These are phyloP conservation scores for Pleurotus platypus DNA, from an alignment of 768 basidiomycete species.

Conservation along the genomic window DNA sequence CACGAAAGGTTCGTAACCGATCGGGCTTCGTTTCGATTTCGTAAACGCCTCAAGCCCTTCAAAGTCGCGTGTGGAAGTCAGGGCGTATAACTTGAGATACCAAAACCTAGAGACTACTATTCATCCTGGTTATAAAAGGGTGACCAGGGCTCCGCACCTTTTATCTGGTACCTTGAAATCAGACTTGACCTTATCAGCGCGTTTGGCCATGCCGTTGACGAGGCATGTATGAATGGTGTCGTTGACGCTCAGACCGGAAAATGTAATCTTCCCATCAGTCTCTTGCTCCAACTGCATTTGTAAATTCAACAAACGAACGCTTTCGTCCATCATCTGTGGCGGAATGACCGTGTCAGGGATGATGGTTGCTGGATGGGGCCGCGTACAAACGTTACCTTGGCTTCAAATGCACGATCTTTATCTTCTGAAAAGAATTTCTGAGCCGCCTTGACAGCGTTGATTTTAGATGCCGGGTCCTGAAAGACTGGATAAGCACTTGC, in stretches of 20 bases:
- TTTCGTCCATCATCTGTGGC: constrained; percentile 88
- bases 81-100: constrained; percentile 85
- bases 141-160: constrained; percentile 46
- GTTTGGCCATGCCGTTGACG: constrained; percentile 75
- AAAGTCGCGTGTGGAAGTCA: constrained; percentile 80
- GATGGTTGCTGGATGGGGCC: neutral
- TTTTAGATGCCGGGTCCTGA: constrained; percentile 71
- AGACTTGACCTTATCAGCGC: constrained; percentile 81
- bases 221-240: constrained; percentile 82
- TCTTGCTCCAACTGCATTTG: constrained; percentile 92
- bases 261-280: constrained; percentile 66
- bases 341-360: neutral
- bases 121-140: neutral
- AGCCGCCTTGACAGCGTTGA: constrained; percentile 72
- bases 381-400: constrained; percentile 61
- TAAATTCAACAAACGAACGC: constrained; percentile 61
- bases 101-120: constrained; percentile 63
- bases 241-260: constrained; percentile 83
- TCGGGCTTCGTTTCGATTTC: constrained; percentile 85
- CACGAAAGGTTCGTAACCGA: constrained; percentile 93
- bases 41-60: constrained; percentile 84
- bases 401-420: constrained; percentile 87
- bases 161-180: constrained; percentile 97
- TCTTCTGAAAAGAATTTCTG: constrained; percentile 95
- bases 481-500: neutral